Percentiles rank a stretch among this genome's conserved stretches.
Evolutionary conservation across 768 basidiomycete species (phyloP).

Genomic region (Russula sp.): DNA sequence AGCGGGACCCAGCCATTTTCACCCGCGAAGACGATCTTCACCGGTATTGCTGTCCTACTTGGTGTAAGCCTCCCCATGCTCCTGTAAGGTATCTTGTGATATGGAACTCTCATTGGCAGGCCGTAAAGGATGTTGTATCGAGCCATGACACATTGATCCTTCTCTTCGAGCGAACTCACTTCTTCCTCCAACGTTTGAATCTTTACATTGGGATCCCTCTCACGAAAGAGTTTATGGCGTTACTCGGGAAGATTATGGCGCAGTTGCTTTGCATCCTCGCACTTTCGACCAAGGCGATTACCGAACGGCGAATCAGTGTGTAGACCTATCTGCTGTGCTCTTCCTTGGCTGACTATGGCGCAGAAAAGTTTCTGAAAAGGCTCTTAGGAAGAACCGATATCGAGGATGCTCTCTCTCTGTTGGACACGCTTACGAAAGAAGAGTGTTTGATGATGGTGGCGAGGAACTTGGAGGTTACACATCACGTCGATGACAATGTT

Average conservation of each 20-base stretch:
- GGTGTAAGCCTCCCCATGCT: no score
- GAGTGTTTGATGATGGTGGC: neutral
- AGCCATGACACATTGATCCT: neutral
- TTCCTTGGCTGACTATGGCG: neutral
- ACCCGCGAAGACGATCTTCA: no score
- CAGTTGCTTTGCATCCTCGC: neutral
- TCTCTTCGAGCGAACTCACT: neutral
- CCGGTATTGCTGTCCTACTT: no score
- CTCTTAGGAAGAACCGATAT: neutral
- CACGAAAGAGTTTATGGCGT: neutral
- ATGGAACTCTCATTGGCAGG: neutral
- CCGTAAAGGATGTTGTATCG: neutral
- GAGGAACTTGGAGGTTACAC: neutral
- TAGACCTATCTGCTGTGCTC: neutral
- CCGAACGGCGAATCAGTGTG: neutral
- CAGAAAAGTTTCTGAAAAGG: neutral
- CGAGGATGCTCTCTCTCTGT: neutral
- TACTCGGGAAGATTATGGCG: neutral
- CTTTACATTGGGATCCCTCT: neutral
- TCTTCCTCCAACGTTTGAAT: neutral
- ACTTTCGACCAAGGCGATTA: neutral
- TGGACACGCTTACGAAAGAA: conserved; percentile 4
- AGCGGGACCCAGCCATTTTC: neutral
- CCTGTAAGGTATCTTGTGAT: neutral
- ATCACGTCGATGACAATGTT: neutral